Evolutionary conservation across 768 basidiomycete genomes (phyloP).

Genomic region (Trametopsis cervina): DNA sequence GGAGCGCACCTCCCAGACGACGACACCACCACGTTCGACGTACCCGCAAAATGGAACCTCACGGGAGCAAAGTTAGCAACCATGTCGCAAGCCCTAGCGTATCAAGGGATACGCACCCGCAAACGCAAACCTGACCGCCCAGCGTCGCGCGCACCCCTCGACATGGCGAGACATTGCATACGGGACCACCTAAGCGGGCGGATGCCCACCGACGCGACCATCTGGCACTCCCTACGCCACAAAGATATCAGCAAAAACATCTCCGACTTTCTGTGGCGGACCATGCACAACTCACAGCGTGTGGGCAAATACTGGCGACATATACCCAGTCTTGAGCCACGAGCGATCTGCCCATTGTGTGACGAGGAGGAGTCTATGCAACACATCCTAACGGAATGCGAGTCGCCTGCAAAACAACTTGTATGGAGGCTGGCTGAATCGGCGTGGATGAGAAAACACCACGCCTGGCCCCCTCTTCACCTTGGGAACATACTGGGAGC

Average conservation of each 20-base stretch:
- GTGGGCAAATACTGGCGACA: conserved; percentile 15
- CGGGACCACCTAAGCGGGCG: not conserved
- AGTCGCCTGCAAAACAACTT: too few relatives aligned
- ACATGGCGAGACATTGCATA: not conserved
- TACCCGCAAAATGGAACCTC: conserved; percentile 4
- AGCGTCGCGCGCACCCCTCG: not conserved
- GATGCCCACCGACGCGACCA: not conserved
- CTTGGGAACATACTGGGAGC: not conserved
- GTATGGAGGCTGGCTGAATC: not conserved
- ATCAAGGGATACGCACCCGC: conserved; percentile 11
- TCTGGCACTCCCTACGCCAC: conserved; percentile 1
- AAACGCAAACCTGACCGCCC: not conserved
- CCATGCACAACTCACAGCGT: conserved; percentile 2
- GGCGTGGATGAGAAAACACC: not conserved
- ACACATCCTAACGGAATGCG: not conserved
- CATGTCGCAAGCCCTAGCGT: conserved; percentile 15
- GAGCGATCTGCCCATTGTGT: not conserved
- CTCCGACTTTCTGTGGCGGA: conserved; percentile 11
- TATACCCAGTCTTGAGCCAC: not conserved
- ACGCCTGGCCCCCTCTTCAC: not conserved
- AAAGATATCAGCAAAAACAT: not conserved
- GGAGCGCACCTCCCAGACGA: conserved; percentile 3
- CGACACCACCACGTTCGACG: too few relatives aligned
- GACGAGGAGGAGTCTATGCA: not conserved
- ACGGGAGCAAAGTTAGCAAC: conserved; percentile 13